Conservation (phyloP, 441 rosid species). For the Adansonia rubrostipa region DNA sequence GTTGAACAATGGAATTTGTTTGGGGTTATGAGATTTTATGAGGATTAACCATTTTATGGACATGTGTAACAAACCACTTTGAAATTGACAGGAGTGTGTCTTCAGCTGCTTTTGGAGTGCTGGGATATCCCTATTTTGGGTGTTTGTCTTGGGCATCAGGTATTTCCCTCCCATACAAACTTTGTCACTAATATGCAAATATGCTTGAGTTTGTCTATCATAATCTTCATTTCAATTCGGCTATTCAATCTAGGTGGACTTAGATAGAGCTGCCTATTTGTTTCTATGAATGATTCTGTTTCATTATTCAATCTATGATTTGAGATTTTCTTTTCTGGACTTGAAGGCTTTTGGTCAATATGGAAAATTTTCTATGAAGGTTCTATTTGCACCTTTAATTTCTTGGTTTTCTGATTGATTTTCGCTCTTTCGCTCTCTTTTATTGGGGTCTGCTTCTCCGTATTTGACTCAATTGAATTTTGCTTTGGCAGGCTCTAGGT, state of each 20-base stretch:
- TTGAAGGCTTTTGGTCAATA: slow-evolving; percentile 1
- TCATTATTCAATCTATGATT: slow-evolving; percentile 17
- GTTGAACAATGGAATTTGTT: slow-evolving; percentile 13
- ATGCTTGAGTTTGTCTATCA: slow-evolving; percentile 13
- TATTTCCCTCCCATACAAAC: slow-evolving; percentile 29
- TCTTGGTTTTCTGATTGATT: not conserved
- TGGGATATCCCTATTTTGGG: slow-evolving; percentile 90
- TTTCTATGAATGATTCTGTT: not conserved
- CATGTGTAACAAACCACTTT: slow-evolving; percentile 25
- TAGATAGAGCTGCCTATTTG: not conserved
- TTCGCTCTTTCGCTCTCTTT: slow-evolving; percentile 4
- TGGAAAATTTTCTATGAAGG: slow-evolving; percentile 8
- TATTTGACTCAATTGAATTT: slow-evolving; percentile 23
- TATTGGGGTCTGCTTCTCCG: not conserved
- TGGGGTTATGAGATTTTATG: not conserved
- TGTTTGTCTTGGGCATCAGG: slow-evolving; percentile 98
- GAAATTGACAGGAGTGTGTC: slow-evolving; percentile 80
- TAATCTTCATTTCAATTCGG: not conserved
- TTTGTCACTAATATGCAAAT: not conserved
- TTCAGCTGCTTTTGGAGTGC: slow-evolving; percentile 80
- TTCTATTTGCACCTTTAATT: not conserved
- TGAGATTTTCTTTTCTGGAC: slow-evolving; percentile 1
- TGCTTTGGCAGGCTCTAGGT: slow-evolving; percentile 78
- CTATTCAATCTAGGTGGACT: slow-evolving; percentile 2
- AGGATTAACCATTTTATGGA: slow-evolving; percentile 9